Base-by-base conservation (phyloP, 1,284 basidiomycete species). In the Ceratorhiza oryzae-sativae region DNA sequence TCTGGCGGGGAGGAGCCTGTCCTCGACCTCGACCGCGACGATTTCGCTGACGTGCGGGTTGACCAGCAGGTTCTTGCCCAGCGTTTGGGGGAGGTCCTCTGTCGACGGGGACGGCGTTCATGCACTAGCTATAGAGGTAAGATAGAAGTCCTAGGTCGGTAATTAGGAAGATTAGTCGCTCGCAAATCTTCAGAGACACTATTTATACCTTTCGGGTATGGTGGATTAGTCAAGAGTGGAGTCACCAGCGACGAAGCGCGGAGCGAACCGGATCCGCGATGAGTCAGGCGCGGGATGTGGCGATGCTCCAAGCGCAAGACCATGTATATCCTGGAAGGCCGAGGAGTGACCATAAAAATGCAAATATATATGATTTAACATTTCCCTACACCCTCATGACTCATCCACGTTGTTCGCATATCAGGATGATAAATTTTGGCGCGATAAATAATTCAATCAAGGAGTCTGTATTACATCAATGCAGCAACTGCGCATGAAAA, bases 21-120 rank as follows among this genome's bases (percentile, higher is more conserved):
- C 65, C 51, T 56, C 65, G 65, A 68, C 65, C 65, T 68, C 65
- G 15, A 3, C 65, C 65, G n/a, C 65, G 65, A 56, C 65, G 65
- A 46, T 56, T 56, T 34, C 51, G 49, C 15, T 32, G 30, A 30
- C 51, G 49, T 41, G 65, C n/a, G 18, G 51, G 49, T 18, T 34
- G 49, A 23, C 42, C 49, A 41, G 62, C 6, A 42, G 62, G 49
- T n/a, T 46, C 65, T 55, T 41, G 49, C 30, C 49, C 65, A 39
- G 65, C 36, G 41, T 68, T 68, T 8, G 65, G 65, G 39, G 58
- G 58, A 15, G 65, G 65, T 20, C 65, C 65, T 42, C 65, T 51
- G 20, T 68, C 65, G 41, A 53, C 53, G 20, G 65, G 53, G 41
- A 68, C 32, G 23, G 65, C 53, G 65, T 51, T 68, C 65, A 68